Base-by-base conservation (phyloP, 2,329 filamentous ascomycete species). In the Beauveria medogensis region DNA sequence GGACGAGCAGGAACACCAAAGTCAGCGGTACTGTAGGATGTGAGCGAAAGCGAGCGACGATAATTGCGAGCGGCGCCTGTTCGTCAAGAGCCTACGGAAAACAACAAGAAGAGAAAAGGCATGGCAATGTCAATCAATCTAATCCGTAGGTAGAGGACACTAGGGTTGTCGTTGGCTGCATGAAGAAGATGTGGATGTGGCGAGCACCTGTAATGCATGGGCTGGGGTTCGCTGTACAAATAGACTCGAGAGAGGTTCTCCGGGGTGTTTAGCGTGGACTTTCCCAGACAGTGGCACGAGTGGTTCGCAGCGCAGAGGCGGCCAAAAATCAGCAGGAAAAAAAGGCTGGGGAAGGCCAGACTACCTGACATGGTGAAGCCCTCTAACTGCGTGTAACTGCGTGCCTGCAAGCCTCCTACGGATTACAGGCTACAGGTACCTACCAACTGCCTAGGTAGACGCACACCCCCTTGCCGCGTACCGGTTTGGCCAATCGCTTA, bases 341-440 rank as follows among this genome's bases (percentile, higher is more conserved):
- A 37, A 51, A 28, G 20, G 50, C 10, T 28, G 57, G 57, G 57
- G 57, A 28, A 60, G 22, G 57, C 57, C 30, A n/a, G 57, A 60
- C 57, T 60, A 60, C 57, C 57, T 60, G 41, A 60, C 28, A 54
- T 54, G 28, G 57, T 60, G 48, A 60, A 53, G 28, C n/a, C 52
- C 56, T 59, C 37, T 44, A 9, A 12, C 10, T n/a, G n/a, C n/a
- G n/a, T n/a, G n/a, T 44, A 9, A 12, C 30, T 24, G 47, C 18
- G 30, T 37, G 10, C 9, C 50, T 24, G 46, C 10, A 20, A 55
- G 40, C 52, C 40, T 37, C 48, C 28, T 37, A 30, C 22, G 22
- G 22, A 4, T 24, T 24, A 24, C 8, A 30, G 28, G 28, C 28
- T 30, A 37, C 34, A 16, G 41, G 22, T n/a, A 18, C 37, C 40